Evolutionary conservation across 2,329 filamentous ascomycete genomes (phyloP), one percentile per base, ranked within the genome.

Genomic region (Penicillium sp.): DNA sequence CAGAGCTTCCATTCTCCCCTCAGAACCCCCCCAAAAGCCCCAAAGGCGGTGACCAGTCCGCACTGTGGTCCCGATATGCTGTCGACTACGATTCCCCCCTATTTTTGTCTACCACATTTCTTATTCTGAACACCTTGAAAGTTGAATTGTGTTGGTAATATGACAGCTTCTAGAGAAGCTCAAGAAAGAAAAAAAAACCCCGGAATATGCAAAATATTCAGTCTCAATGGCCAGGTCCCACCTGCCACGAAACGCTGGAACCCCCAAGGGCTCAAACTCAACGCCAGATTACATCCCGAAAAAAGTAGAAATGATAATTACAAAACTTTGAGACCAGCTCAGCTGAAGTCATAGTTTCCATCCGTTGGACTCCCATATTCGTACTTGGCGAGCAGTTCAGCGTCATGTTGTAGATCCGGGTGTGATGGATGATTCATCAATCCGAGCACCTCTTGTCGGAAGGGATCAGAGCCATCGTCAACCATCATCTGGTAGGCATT

Each of bases 401-500:
- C 74, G 35, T 78, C 77, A 51, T 79, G 73, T 55, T 79, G 77
- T 22, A 77, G 65, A 40, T 80, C 77, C 43, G 25, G 53, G 57
- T 74, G 75, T 11, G 76, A 65, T 19, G 74, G 71, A 11, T 75
- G 68, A 61, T 78, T 76, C 45, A 78, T 77, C 54, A 80, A 63
- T 22, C 73, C 72, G 57, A 79, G 66, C 16, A 76, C 69, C 40
- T 77, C 75, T 57, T 77, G 74, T 52, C 75, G 75, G 52, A 79
- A 68, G 3, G 74, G 65, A 54, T 78, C 76, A 14, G 76, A 75
- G 8, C 71, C 70, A 55, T 79, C 77, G 43, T 79, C 75, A 25
- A 78, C 76, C 72, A 79, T 76, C 68, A 78, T 75, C 59, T 78
- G 75, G 58, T 78, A 80, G 40, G 77, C 77, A 55, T 74, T 74